Evolutionary conservation across 164 flowering plant genomes (phyloP).

Genomic region (Vitis riparia): DNA sequence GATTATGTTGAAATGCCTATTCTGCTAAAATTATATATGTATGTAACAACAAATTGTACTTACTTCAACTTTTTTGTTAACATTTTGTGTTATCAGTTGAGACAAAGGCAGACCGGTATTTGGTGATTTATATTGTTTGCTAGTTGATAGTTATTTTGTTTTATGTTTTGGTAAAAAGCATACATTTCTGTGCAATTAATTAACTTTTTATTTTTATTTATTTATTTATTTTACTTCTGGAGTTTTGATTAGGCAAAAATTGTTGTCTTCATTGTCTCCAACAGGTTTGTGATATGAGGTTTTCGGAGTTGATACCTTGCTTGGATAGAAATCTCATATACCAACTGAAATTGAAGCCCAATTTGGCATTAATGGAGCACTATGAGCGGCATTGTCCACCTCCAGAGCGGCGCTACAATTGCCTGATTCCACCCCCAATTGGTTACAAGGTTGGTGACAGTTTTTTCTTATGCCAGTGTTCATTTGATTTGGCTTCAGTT

Average conservation of each 20-base stretch:
- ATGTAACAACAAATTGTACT: too few species aligned
- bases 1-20: too few species aligned
- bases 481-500: slow-evolving; percentile 8
- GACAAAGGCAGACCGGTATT: too few species aligned
- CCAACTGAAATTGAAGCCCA: slow-evolving; percentile 66
- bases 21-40: too few species aligned
- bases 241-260: not conserved
- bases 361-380: slow-evolving; percentile 86
- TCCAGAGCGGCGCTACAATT: slow-evolving; percentile 67
- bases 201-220: not conserved
- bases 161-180: too few species aligned
- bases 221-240: not conserved
- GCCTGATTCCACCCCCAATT: slow-evolving; percentile 81
- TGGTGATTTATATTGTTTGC: too few species aligned
- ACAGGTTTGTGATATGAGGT: slow-evolving; percentile 63
- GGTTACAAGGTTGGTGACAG: slow-evolving; percentile 73
- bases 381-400: slow-evolving; percentile 92
- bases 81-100: too few species aligned
- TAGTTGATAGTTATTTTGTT: too few species aligned
- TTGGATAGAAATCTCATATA: slow-evolving; percentile 73
- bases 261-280: not conserved
- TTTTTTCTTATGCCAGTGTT: not conserved
- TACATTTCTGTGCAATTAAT: too few species aligned
- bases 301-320: slow-evolving; percentile 86
- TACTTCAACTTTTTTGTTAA: too few species aligned